phyloP scores from a whole-genome alignment of 805 yeast genomes.

The Komagataella phaffii region DNA sequence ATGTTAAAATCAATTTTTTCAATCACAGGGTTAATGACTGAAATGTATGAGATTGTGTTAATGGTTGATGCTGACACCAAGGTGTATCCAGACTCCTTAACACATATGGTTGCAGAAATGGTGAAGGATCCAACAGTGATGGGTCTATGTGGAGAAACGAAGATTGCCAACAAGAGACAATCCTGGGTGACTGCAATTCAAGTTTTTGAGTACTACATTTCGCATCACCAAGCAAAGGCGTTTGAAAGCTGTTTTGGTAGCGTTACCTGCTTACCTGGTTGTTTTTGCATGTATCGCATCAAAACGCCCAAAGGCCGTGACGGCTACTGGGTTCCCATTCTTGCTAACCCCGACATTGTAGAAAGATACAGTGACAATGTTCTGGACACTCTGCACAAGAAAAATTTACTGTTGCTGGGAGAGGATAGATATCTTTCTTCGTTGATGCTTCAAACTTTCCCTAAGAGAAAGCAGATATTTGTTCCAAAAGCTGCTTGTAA shows the following conservation, averaged over 20 bases:
- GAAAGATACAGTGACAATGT: conserved; percentile 84
- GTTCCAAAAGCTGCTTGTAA: conserved; percentile 88
- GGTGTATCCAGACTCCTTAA: conserved; percentile 74
- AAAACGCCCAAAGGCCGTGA: conserved; percentile 74
- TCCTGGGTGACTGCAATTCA: conserved; percentile 91
- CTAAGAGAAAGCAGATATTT: conserved; percentile 76
- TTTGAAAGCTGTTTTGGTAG: conserved; percentile 93
- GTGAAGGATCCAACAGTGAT: conserved; percentile 74
- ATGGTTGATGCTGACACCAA: conserved; percentile 96
- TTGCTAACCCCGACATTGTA: conserved; percentile 88
- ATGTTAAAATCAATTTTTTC: conserved; percentile 64
- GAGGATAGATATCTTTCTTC: conserved; percentile 83
- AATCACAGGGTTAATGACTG: conserved; percentile 76
- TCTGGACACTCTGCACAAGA: conserved; percentile 70
- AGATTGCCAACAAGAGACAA: conserved; percentile 68
- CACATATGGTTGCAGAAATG: conserved; percentile 86
- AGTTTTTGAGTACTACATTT: conserved; percentile 85
- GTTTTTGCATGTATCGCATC: conserved; percentile 85
- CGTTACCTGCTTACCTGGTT: conserved; percentile 92
- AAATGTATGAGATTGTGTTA: conserved; percentile 63
- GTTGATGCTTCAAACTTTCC: conserved; percentile 79
- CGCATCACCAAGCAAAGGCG: conserved; percentile 90
- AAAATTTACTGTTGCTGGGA: conserved; percentile 75
- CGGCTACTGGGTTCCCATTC: conserved; percentile 85
- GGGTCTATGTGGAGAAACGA: conserved; percentile 95